Percentiles rank a stretch among this genome's conserved stretches.
Conservation (phyloP, 805 yeast species). For the Myxozyma neotropica region DNA sequence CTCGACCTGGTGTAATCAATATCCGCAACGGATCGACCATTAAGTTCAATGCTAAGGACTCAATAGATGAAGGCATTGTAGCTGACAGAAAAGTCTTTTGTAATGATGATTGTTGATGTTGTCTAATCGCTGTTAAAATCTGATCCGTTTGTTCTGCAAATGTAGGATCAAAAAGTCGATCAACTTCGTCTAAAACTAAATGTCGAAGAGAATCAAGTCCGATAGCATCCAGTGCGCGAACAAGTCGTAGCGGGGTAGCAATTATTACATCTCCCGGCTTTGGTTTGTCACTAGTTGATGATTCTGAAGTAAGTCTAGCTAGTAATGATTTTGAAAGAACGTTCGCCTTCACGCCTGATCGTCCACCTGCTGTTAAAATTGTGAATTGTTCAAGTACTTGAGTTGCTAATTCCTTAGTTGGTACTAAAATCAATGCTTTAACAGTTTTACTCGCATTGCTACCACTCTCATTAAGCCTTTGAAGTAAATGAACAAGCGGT, state of each 20-base stretch:
- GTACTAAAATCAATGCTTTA: slow-evolving; percentile 80
- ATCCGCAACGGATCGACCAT: slow-evolving; percentile 86
- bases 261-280: slow-evolving; percentile 62
- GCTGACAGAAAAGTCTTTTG: slow-evolving; percentile 89
- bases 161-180: slow-evolving; percentile 82
- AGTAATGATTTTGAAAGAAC: slow-evolving; percentile 32
- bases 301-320: slow-evolving; percentile 57
- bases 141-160: slow-evolving; percentile 91
- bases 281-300: slow-evolving; percentile 55
- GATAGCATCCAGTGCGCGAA: slow-evolving; percentile 70
- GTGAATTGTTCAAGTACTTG: slow-evolving; percentile 77
- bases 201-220: slow-evolving; percentile 64
- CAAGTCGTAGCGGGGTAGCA: slow-evolving; percentile 84
- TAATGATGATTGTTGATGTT: slow-evolving; percentile 41
- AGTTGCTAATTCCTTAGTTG: slow-evolving; percentile 89
- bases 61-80: slow-evolving; percentile 91
- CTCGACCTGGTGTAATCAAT: slow-evolving; percentile 74
- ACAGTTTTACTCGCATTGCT: slow-evolving; percentile 42
- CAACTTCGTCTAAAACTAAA: slow-evolving; percentile 93
- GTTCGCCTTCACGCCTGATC: slow-evolving; percentile 49
- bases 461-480: slow-evolving; percentile 43
- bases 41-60: slow-evolving; percentile 79
- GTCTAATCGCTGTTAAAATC: slow-evolving; percentile 55
- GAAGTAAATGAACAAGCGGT: slow-evolving; percentile 67
- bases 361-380: slow-evolving; percentile 54